Conservation (phyloP, 2,329 filamentous ascomycete genomes). For the Thermothelomyces thermophilus region DNA sequence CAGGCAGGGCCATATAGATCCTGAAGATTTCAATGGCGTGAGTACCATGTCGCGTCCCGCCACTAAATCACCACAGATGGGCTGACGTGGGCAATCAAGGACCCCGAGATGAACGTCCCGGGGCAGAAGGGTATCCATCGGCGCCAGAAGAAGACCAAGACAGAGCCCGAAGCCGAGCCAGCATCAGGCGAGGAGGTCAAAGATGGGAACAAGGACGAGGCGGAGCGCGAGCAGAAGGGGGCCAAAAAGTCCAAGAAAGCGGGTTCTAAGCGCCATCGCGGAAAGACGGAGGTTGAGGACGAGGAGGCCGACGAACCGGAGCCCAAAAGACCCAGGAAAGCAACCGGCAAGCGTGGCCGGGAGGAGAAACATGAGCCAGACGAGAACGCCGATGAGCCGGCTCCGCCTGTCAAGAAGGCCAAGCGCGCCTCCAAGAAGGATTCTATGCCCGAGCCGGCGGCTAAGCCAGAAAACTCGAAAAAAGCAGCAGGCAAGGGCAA, state of each 20-base stretch:
- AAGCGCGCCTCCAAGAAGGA: conserved; percentile 26
- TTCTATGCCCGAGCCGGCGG: background rate
- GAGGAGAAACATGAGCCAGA: conserved; percentile 30
- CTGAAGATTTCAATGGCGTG: conserved; percentile 86
- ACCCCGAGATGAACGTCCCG: conserved; percentile 65
- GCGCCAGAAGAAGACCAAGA: conserved; percentile 31
- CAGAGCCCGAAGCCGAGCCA: conserved; percentile 28
- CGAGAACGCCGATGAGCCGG: conserved; percentile 27
- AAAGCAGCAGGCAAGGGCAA: conserved; percentile 2
- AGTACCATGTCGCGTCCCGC: too few species aligned
- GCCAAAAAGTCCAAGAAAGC: conserved; percentile 27
- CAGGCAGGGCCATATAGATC: conserved; percentile 70
- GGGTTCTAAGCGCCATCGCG: conserved; percentile 29
- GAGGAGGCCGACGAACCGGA: background rate
- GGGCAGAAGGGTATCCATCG: conserved; percentile 59
- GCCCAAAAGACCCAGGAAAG: conserved; percentile 26
- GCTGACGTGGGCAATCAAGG: conserved; percentile 42
- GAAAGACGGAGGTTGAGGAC: conserved; percentile 15
- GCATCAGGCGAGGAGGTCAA: too few species aligned
- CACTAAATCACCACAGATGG: too few species aligned
- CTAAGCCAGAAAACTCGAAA: conserved; percentile 5
- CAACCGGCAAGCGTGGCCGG: conserved; percentile 33
- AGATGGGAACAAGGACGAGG: conserved; percentile 15
- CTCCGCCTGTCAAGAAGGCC: conserved; percentile 34
- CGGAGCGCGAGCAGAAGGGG: background rate